Evolutionary conservation across 176 grass and related monocot genomes (phyloP), one percentile per base, ranked within the genome.

Genomic region (Olyra latifolia): DNA sequence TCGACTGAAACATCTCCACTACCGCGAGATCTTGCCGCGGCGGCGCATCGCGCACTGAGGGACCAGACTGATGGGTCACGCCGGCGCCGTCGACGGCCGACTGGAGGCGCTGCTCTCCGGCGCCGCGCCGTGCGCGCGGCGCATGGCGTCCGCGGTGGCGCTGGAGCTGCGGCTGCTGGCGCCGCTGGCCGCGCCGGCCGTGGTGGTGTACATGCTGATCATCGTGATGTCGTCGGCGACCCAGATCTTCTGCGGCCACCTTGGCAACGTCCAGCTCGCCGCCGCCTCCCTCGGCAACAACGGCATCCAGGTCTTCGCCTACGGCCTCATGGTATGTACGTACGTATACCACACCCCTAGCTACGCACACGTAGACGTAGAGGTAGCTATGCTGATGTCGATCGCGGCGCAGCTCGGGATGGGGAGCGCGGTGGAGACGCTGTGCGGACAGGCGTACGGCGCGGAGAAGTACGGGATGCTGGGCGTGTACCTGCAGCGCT

Each of bases 351-450:
- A 47, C 57, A 45, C 10, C 23, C 13, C 15, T 29, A 29, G 2
- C 16, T 49, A 15, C 67, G 56, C 4, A 14, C 7, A 20, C 8
- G 22, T 45, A 40, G 4, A 10, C n/a, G 24, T 32, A 2, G 2
- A 7, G 29, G 17, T 74, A 28, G 52, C 22, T 50, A 55, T 22
- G 70, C 0, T 38, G 19, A 69, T 28, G 67, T 20, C 59, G 32
- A 29, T 29, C 14, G 13, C 59, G 25, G 66, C 14, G 28, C 71
- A 97, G 94, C 81, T 97, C 11, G 94, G 94, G 10, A 97, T 97
- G 94, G 94, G 94, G 23, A 93, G 94, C 71, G 94, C 94, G 42
- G 89, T 97, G 65, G 91, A 97, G 87, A 97, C 94, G 74, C 91
- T 97, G 41, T 97, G 94, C 50, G 94, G 94, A 27, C 91, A 97